Evolutionary conservation across 2,329 filamentous ascomycete species (phyloP).

Genomic region (Colletotrichum abscissum): DNA sequence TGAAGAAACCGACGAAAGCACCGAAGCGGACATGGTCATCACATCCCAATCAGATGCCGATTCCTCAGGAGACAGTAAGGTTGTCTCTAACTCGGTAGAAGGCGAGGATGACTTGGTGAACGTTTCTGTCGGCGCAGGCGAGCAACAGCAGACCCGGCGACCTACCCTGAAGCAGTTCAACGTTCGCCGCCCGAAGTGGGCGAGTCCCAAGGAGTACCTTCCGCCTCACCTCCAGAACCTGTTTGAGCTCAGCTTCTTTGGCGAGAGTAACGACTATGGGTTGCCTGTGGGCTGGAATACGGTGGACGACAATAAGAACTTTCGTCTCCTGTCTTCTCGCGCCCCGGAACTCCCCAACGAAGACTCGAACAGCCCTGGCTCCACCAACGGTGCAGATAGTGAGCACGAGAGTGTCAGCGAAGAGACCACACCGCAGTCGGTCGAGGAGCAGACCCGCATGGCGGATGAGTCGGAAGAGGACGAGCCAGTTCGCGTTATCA

Average conservation of each 20-base stretch:
- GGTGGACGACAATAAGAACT: constrained; percentile 68
- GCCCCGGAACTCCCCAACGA: constrained; percentile 56
- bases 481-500: constrained; percentile 49
- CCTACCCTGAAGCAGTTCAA: constrained; percentile 59
- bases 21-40: constrained; percentile 76
- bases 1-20: constrained; percentile 60
- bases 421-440: constrained; percentile 48
- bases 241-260: constrained; percentile 80
- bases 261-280: constrained; percentile 60
- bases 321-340: constrained; percentile 62
- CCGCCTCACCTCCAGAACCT: constrained; percentile 73
- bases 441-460: constrained; percentile 62
- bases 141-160: constrained; percentile 44
- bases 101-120: constrained; percentile 93
- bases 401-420: constrained; percentile 67
- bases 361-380: constrained; percentile 58
- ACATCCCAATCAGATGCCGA: constrained; percentile 73
- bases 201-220: constrained; percentile 66
- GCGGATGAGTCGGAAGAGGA: constrained; percentile 69
- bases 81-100: constrained; percentile 83
- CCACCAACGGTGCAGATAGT: constrained; percentile 58
- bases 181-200: constrained; percentile 63
- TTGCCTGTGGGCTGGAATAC: constrained; percentile 78
- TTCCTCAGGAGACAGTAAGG: constrained; percentile 75
- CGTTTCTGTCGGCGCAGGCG: constrained; percentile 81